These are phyloP conservation scores for Botrytis galanthina DNA, from an alignment of 2,329 filamentous ascomycete genomes.

Conservation along the genomic window DNA sequence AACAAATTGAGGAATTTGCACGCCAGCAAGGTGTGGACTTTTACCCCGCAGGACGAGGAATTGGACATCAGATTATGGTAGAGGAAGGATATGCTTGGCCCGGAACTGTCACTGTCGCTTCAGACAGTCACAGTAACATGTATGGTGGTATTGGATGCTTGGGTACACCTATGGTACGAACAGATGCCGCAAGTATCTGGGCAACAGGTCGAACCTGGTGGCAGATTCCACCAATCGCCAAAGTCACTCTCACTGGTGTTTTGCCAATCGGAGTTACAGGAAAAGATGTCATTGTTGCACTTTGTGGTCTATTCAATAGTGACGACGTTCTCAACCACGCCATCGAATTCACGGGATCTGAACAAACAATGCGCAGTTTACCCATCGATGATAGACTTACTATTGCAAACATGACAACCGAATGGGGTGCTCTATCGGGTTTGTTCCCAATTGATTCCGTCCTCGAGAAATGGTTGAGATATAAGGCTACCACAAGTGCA, in stretches of 20 bases:
- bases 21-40: slow-evolving; percentile 73
- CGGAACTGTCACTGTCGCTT: slow-evolving; percentile 76
- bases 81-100: slow-evolving; percentile 86
- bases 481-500: slow-evolving; percentile 70
- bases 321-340: slow-evolving; percentile 89
- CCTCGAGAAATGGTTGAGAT: slow-evolving; percentile 70
- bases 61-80: slow-evolving; percentile 90
- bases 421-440: slow-evolving; percentile 72
- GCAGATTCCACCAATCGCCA: slow-evolving; percentile 81
- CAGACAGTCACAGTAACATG: slow-evolving; percentile 75
- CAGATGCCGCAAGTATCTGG: slow-evolving; percentile 84
- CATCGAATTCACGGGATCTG: slow-evolving; percentile 81
- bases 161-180: slow-evolving; percentile 79
- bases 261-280: slow-evolving; percentile 80
- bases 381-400: slow-evolving; percentile 71
- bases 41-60: slow-evolving; percentile 74
- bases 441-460: slow-evolving; percentile 78
- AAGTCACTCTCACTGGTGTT: slow-evolving; percentile 72
- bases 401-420: slow-evolving; percentile 77
- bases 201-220: slow-evolving; percentile 82
- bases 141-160: slow-evolving; percentile 78
- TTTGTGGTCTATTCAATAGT: slow-evolving; percentile 82
- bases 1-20: slow-evolving; percentile 78
- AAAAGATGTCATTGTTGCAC: slow-evolving; percentile 89
- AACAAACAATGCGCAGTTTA: slow-evolving; percentile 72